Percentiles rank a stretch among this genome's conserved stretches.
phyloP scores from a whole-genome alignment of 768 basidiomycete genomes.

The Trichaptum fuscoviolaceum region DNA sequence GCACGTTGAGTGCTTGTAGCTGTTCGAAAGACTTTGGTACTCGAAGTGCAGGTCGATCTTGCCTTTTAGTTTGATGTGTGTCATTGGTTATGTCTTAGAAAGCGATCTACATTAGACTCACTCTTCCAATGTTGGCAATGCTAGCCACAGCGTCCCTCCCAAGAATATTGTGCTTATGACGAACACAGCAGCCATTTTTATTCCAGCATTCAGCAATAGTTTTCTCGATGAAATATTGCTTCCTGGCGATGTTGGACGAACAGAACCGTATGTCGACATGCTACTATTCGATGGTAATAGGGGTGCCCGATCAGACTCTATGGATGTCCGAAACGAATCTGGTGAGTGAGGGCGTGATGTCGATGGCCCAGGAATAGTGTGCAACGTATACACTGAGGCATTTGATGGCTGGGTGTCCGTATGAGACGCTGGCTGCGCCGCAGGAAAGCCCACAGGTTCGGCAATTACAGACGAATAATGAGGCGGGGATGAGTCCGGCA shows the following conservation, averaged over 20 bases:
- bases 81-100: constrained; percentile 10
- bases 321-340: neutral
- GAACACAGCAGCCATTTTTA: constrained; percentile 83
- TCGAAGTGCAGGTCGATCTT: constrained; percentile 68
- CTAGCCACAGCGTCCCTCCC: constrained; percentile 72
- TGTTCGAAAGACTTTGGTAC: constrained; percentile 87
- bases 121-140: constrained; percentile 76
- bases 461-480: neutral
- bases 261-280: constrained; percentile 20
- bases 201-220: constrained; percentile 69
- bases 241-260: constrained; percentile 19
- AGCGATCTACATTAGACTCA: constrained; percentile 33
- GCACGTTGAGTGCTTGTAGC: constrained; percentile 76
- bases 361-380: constrained; percentile 38
- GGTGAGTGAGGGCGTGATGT: neutral
- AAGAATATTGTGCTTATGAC: constrained; percentile 62
- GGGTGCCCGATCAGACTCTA: neutral
- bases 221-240: constrained; percentile 1
- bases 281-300: constrained; percentile 20
- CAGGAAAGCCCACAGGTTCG: neutral
- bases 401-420: constrained; percentile 25
- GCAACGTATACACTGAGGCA: constrained; percentile 57
- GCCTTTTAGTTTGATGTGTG: constrained; percentile 34
- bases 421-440: constrained; percentile 6
- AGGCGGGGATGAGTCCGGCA: constrained; percentile 3